A percentile compares a stretch with the other conserved stretches of the same genome.
Evolutionary conservation across 176 grass and related monocot genomes (phyloP).

Genomic region (Triticum aestivum): DNA sequence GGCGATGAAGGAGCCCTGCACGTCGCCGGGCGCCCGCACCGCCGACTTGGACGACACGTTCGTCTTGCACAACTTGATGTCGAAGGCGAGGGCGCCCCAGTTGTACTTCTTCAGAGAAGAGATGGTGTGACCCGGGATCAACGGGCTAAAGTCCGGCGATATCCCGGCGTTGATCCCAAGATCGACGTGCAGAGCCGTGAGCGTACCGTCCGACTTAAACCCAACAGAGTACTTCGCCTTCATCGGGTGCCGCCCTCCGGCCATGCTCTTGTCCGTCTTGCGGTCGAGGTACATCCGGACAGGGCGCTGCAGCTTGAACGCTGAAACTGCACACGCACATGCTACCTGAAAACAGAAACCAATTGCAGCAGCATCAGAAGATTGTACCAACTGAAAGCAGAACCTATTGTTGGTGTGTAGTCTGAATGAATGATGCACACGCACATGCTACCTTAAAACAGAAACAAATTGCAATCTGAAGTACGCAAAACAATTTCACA

Average conservation of each 20-base stretch:
- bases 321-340: slow-evolving; percentile 58
- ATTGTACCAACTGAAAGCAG: neutral
- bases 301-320: slow-evolving; percentile 59
- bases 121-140: slow-evolving; percentile 3
- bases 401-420: no score
- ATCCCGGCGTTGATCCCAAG: slow-evolving; percentile 62
- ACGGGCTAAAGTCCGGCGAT: slow-evolving; percentile 40
- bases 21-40: slow-evolving; percentile 68
- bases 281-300: slow-evolving; percentile 80
- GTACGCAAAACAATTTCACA: neutral
- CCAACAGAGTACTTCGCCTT: slow-evolving; percentile 66
- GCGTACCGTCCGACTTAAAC: slow-evolving; percentile 80
- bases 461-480: neutral
- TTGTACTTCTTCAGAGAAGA: slow-evolving; percentile 79
- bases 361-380: neutral
- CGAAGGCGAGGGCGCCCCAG: slow-evolving; percentile 67
- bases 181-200: slow-evolving; percentile 61
- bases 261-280: slow-evolving; percentile 77
- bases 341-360: slow-evolving; percentile 33
- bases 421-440: slow-evolving; percentile 30
- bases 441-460: slow-evolving; percentile 44
- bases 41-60: slow-evolving; percentile 66
- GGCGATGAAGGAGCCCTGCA: slow-evolving; percentile 83
- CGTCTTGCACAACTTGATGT: slow-evolving; percentile 76
- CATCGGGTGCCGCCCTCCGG: slow-evolving; percentile 75